phyloP scores from a whole-genome alignment of 1,284 basidiomycete genomes.

The Somion occarium region DNA sequence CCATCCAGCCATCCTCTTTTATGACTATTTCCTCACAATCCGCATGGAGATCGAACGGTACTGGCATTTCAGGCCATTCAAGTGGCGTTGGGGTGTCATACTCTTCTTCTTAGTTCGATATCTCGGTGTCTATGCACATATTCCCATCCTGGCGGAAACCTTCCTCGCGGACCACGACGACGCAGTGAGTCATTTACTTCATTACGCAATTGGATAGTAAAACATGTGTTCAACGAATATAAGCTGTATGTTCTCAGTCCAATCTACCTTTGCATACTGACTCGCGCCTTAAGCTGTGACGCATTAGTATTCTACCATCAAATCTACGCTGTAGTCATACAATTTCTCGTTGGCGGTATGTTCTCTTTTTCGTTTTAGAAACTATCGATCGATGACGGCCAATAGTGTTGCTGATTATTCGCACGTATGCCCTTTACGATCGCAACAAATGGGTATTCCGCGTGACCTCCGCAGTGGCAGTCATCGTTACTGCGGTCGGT shows the following conservation, averaged over 20 bases:
- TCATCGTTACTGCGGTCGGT: constrained; percentile 19
- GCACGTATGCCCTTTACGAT: constrained; percentile 40
- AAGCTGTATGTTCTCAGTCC: neutral
- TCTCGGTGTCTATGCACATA: constrained; percentile 26
- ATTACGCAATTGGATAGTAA: too few species aligned
- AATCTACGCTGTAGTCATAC: constrained; percentile 29
- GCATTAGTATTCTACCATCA: constrained; percentile 19
- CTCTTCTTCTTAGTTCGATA: constrained; percentile 39
- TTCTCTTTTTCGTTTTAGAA: constrained; percentile 1
- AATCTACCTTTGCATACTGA: neutral
- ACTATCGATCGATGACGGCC: neutral
- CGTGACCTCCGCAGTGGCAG: constrained; percentile 22
- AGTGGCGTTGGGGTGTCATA: constrained; percentile 20
- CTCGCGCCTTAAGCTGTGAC: constrained; percentile 6
- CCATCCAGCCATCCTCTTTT: constrained; percentile 31
- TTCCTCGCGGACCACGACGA: constrained; percentile 13
- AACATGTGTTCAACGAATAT: too few species aligned
- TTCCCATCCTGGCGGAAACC: constrained; percentile 31
- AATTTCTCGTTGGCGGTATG: constrained; percentile 33
- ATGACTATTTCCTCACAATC: constrained; percentile 37
- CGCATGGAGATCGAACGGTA: constrained; percentile 31
- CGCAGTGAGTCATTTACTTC: neutral
- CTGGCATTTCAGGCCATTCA: constrained; percentile 26
- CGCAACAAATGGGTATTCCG: constrained; percentile 28
- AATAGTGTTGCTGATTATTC: constrained; percentile 35